These are phyloP conservation scores for Penicillium cataractarum DNA, from an alignment of 495 filamentous ascomycete genomes.

Conservation along the genomic window DNA sequence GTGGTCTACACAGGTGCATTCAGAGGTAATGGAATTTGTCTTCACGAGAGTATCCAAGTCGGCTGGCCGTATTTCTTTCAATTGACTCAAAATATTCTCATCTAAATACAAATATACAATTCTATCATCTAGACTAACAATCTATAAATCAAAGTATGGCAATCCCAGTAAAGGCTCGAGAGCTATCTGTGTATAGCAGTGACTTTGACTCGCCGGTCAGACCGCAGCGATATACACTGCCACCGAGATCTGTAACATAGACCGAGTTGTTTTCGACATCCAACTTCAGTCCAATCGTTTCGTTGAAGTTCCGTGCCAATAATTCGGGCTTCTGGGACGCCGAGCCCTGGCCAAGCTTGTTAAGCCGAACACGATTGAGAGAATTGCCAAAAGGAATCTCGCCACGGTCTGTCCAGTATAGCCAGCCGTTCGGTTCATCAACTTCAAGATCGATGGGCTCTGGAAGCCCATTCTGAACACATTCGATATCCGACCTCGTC, in stretches of 20 bases:
- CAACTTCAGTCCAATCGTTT: constrained; percentile 55
- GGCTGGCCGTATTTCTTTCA: too few species aligned
- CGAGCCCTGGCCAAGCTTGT: constrained; percentile 18
- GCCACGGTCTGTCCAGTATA: constrained; percentile 62
- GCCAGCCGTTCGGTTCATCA: constrained; percentile 35
- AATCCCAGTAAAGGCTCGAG: constrained; percentile 38
- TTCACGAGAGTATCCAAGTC: too few species aligned
- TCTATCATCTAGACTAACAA: not conserved
- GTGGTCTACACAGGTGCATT: too few species aligned
- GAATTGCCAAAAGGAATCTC: constrained; percentile 52
- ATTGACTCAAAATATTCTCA: too few species aligned
- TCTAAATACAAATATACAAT: not conserved
- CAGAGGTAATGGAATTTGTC: too few species aligned
- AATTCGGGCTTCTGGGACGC: constrained; percentile 25
- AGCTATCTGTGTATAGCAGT: constrained; percentile 26
- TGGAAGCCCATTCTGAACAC: constrained; percentile 43
- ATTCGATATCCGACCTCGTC: constrained; percentile 26
- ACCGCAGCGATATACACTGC: constrained; percentile 48
- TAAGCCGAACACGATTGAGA: constrained; percentile 39
- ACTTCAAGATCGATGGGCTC: constrained; percentile 57
- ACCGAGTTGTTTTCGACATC: constrained; percentile 41
- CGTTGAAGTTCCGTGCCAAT: constrained; percentile 41
- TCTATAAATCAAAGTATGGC: constrained; percentile 7
- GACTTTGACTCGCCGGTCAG: constrained; percentile 44
- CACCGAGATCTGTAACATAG: constrained; percentile 54